Evolutionary conservation across 2,329 filamentous ascomycete genomes (phyloP).

Genomic region (Exophiala aquamarina): DNA sequence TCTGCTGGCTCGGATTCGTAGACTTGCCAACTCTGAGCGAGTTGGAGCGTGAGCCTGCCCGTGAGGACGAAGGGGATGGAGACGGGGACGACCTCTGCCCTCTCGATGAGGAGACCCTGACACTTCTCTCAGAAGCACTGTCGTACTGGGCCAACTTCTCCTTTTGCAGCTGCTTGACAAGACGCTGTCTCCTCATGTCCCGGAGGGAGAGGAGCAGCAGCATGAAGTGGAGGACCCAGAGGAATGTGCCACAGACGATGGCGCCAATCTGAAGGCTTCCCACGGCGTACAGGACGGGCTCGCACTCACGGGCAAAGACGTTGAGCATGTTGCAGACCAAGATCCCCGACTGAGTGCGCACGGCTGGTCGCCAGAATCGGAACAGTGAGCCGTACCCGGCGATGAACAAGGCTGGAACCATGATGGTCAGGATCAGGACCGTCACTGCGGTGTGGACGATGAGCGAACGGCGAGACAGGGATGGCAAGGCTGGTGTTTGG

Average conservation of each 20-base stretch:
- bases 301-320: constrained; percentile 31
- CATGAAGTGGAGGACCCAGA: constrained; percentile 28
- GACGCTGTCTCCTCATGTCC: constrained; percentile 12
- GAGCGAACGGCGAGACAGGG: constrained; percentile 4
- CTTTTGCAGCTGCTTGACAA: constrained; percentile 21
- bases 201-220: constrained; percentile 17
- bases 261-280: constrained; percentile 33
- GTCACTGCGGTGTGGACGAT: constrained; percentile 19
- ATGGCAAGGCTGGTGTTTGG: neutral
- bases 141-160: constrained; percentile 22
- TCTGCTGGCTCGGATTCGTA: too few species aligned
- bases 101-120: too few species aligned
- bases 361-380: constrained; percentile 30
- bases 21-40: too few species aligned
- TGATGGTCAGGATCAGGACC: constrained; percentile 21
- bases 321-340: constrained; percentile 30
- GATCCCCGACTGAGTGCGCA: constrained; percentile 20
- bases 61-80: too few species aligned
- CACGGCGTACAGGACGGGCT: constrained; percentile 32
- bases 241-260: constrained; percentile 29
- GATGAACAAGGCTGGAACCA: constrained; percentile 30
- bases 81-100: too few species aligned
- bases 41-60: too few species aligned
- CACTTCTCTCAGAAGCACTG: constrained; percentile 2
- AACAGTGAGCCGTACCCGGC: constrained; percentile 32